These are phyloP conservation scores for Cladobotryum mycophilum DNA, from an alignment of 2,329 filamentous ascomycete species.

Conservation along the genomic window DNA sequence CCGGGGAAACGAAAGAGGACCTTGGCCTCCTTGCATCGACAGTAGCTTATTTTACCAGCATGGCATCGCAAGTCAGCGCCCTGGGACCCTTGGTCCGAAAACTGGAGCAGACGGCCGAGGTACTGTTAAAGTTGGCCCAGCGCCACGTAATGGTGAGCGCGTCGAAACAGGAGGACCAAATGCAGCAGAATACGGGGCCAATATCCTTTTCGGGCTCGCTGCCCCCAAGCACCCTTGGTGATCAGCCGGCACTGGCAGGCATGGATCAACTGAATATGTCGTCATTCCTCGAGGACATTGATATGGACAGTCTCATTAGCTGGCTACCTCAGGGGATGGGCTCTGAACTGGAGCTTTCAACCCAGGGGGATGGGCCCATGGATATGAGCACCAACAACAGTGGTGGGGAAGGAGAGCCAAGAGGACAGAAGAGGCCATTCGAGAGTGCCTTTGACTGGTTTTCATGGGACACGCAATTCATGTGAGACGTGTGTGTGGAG, in stretches of 20 bases:
- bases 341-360: conserved; percentile 1
- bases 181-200: not conserved
- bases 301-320: not conserved
- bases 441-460: conserved; percentile 1
- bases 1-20: not conserved
- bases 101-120: not conserved
- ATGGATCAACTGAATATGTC: not conserved
- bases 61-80: conserved; percentile 2
- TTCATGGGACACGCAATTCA: not conserved
- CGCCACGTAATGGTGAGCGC: not conserved
- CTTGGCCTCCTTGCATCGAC: conserved; percentile 1
- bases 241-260: not conserved
- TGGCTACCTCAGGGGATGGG: not conserved
- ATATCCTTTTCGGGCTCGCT: not conserved
- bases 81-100: not conserved
- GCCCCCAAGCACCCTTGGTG: not conserved
- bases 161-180: not conserved
- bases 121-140: not conserved
- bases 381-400: conserved; percentile 1
- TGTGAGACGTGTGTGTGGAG: not conserved
- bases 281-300: not conserved
- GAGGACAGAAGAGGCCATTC: not conserved
- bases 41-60: conserved; percentile 4
- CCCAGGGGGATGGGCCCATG: not conserved
- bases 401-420: not conserved